Percentiles rank a stretch among this genome's conserved stretches.
Conservation (phyloP, 2,329 filamentous ascomycete genomes). For the Thelonectria discophora region DNA sequence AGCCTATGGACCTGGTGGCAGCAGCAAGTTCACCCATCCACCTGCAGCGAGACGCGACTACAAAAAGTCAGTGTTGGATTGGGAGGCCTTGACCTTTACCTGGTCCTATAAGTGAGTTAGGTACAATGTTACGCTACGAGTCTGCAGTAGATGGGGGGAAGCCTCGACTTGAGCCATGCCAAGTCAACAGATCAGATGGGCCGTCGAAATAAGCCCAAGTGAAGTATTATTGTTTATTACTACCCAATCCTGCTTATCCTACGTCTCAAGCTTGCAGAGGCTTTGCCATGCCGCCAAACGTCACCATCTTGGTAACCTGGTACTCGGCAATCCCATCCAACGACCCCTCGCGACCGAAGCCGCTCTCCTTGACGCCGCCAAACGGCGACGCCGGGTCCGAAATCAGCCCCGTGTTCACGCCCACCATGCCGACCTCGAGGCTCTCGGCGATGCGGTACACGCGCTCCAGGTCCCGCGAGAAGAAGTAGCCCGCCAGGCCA, state of each 20-base stretch:
- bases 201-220: too few relatives aligned
- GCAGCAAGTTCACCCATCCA: too few relatives aligned
- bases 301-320: slow-evolving; percentile 73
- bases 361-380: slow-evolving; percentile 83
- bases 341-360: slow-evolving; percentile 81
- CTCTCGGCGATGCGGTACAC: slow-evolving; percentile 71
- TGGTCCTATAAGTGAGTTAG: too few relatives aligned
- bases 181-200: too few relatives aligned
- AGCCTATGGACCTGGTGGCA: background rate
- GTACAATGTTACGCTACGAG: too few relatives aligned
- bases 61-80: too few relatives aligned
- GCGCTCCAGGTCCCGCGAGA: slow-evolving; percentile 70
- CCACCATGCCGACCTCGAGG: slow-evolving; percentile 87
- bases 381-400: slow-evolving; percentile 70
- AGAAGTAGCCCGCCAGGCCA: slow-evolving; percentile 95
- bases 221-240: background rate
- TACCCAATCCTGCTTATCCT: background rate
- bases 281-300: slow-evolving; percentile 64
- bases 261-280: slow-evolving; percentile 57
- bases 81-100: too few relatives aligned
- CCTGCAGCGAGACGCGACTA: too few relatives aligned
- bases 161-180: too few relatives aligned
- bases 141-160: too few relatives aligned
- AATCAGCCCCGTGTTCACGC: slow-evolving; percentile 79
- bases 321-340: slow-evolving; percentile 83